Evolutionary conservation across 1,139 yeast genomes (phyloP), one percentile per base, ranked within the genome.

Genomic region (Debaryomycetaceae sp.): DNA sequence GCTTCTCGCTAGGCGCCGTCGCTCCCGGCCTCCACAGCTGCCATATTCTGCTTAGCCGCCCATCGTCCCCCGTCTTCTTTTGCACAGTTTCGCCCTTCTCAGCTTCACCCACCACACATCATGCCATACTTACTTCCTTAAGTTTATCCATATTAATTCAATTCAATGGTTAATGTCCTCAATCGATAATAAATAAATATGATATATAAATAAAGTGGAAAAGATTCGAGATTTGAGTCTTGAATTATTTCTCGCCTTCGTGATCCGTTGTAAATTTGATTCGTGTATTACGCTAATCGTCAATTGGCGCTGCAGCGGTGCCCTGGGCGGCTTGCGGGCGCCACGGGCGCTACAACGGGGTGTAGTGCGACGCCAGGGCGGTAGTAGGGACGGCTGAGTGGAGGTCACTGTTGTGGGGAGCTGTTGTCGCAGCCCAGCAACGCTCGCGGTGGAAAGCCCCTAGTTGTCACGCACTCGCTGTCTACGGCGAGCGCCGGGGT

Each of bases 81-180:
- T 17, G 20, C 20, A 17, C 20, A 17, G 20, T 17, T 17, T 17
- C 20, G 4, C 20, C 20, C 20, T 17, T 17, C 20, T 17, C 20
- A 17, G 20, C 20, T 17, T 17, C 2, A 17, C 20, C 20, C 20
- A 17, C 20, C 31, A 27, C 4, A 8, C 3, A 2, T 27, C 31
- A 27, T 27, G 11, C 31, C 4, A 27, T 63, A 73, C 79, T 56
- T 73, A 75, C 80, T 58, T 75, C 80, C 68, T 73, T 75, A 53
- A 75, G 75, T 63, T 73, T 75, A 57, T 75, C 79, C 78, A 75
- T 75, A 43, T 42, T 55, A 45, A 43, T 40, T 43, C 24, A 38
- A 24, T 36, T 17, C 11, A 36, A 13, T 22, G 24, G 24, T 17
- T 36, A 17, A 36, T 11, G 4, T 17, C n/a, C 17, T 13, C 23